Percentiles rank a stretch among this genome's conserved stretches.
phyloP scores from a whole-genome alignment of 441 rosid genomes.

The Erysimum pusillum region DNA sequence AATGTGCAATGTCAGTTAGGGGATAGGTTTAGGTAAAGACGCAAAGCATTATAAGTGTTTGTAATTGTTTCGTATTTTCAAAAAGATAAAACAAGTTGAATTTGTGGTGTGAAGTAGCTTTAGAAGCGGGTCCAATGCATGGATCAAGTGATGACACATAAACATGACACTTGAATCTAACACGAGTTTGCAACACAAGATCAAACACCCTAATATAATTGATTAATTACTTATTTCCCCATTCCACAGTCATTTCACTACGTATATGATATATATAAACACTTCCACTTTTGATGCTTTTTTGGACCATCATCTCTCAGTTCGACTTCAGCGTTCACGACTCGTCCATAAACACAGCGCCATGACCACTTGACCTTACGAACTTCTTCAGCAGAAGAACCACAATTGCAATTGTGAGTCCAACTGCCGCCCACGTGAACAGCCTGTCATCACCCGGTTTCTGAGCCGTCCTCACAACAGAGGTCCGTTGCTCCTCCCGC shows the following conservation, averaged over 20 bases:
- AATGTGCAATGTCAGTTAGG: neutral
- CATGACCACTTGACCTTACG: conserved; percentile 77
- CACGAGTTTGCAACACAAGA: neutral
- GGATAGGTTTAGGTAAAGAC: neutral
- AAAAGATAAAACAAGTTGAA: neutral
- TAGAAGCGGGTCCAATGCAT: neutral
- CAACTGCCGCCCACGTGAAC: conserved; percentile 86
- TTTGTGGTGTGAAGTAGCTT: neutral
- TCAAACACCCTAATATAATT: neutral
- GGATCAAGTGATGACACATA: neutral
- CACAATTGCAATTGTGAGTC: conserved; percentile 82
- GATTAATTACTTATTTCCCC: neutral
- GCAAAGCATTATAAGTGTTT: neutral
- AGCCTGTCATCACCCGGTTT: conserved; percentile 79
- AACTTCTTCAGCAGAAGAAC: conserved; percentile 88
- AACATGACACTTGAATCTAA: neutral
- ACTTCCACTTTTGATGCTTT: neutral
- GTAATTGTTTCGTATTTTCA: neutral
- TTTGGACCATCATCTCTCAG: neutral
- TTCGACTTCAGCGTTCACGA: conserved; percentile 26
- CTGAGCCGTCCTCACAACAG: conserved; percentile 58
- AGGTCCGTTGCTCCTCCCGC: conserved; percentile 32
- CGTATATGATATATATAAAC: conserved; percentile 8
- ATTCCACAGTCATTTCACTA: neutral
- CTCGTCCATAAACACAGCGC: conserved; percentile 78